phyloP scores from a whole-genome alignment of 2,329 filamentous ascomycete species.

The Scortechinia acanthostroma region DNA sequence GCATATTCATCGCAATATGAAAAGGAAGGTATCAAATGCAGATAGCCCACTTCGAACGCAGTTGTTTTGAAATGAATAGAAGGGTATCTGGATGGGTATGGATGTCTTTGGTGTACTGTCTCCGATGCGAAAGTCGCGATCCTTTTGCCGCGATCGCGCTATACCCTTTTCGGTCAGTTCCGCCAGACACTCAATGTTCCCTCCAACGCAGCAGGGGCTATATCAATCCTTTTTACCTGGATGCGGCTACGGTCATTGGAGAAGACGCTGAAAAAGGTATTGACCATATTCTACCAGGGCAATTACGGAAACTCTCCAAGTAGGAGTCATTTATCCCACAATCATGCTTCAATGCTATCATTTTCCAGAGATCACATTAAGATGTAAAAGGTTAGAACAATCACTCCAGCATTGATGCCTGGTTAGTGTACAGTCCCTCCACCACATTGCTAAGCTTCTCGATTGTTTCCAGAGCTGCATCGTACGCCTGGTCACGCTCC shows the following conservation, averaged over 20 bases:
- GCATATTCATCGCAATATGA: constrained; percentile 24
- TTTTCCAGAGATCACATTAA: neutral
- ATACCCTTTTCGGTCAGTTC: constrained; percentile 18
- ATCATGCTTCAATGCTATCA: neutral
- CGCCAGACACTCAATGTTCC: too few species aligned
- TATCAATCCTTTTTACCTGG: too few species aligned
- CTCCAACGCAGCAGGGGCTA: too few species aligned
- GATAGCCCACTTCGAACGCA: too few species aligned
- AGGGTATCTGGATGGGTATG: too few species aligned
- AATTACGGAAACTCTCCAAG: too few species aligned
- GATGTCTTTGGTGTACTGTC: neutral
- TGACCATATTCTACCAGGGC: too few species aligned
- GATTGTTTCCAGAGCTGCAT: constrained; percentile 87
- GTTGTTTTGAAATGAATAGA: too few species aligned
- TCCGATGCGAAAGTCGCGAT: constrained; percentile 1
- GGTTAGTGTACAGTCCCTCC: constrained; percentile 94
- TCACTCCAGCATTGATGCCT: constrained; percentile 90
- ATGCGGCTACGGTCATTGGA: too few species aligned
- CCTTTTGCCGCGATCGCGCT: constrained; percentile 18
- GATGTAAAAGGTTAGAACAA: neutral
- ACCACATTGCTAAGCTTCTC: constrained; percentile 96
- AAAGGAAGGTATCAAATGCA: too few species aligned
- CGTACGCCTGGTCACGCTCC: constrained; percentile 85
- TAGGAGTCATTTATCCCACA: neutral
- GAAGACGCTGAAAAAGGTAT: neutral